Evolutionary conservation across 768 basidiomycete species (phyloP).

Genomic region (Lactarius tabidus): DNA sequence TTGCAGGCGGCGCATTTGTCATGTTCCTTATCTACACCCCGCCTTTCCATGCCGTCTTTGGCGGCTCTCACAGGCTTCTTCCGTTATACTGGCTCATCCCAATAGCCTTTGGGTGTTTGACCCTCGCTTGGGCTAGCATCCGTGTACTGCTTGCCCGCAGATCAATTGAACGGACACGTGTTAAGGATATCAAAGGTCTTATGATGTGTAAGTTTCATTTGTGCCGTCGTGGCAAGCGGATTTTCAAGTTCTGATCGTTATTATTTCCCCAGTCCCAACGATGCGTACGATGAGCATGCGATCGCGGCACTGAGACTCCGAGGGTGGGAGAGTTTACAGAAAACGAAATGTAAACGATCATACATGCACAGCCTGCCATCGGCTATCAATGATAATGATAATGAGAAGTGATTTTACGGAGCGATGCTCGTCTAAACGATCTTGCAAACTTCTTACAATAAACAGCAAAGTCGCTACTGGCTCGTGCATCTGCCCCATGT

Average conservation of each 20-base stretch:
- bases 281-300: conserved; percentile 34
- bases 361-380: background rate
- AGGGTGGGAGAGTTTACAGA: background rate
- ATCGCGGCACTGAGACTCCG: conserved; percentile 15
- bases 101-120: conserved; percentile 51
- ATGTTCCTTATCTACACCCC: conserved; percentile 70
- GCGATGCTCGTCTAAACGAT: background rate
- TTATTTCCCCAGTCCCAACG: conserved; percentile 42
- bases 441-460: too few species aligned
- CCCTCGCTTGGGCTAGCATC: conserved; percentile 55
- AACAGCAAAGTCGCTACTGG: background rate
- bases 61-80: conserved; percentile 51
- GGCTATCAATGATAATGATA: background rate
- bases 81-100: conserved; percentile 71
- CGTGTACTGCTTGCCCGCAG: conserved; percentile 55
- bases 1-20: conserved; percentile 57
- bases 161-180: conserved; percentile 49
- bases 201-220: conserved; percentile 61
- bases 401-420: conserved; percentile 2
- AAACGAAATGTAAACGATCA: conserved; percentile 1
- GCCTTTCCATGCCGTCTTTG: conserved; percentile 65
- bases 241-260: conserved; percentile 17
- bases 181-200: conserved; percentile 62
- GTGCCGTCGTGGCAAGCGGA: background rate
- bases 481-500: background rate